Evolutionary conservation across 148 eudicot species (phyloP).

Genomic region (Rhododendron williamsianum): DNA sequence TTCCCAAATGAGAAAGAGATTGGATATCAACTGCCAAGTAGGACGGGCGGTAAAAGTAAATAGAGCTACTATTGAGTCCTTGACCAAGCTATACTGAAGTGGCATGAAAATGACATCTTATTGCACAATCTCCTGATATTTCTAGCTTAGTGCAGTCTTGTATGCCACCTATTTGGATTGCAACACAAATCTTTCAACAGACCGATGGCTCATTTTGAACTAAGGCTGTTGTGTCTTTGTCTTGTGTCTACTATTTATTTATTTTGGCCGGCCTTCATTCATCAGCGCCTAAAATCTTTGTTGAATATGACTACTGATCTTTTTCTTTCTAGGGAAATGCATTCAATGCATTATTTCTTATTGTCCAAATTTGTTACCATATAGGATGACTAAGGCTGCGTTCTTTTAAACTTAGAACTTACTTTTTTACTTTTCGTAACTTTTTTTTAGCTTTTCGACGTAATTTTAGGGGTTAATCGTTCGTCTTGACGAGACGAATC

Average conservation of each 20-base stretch:
- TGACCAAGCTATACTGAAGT: background rate
- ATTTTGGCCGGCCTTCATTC: background rate
- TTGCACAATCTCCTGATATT: background rate
- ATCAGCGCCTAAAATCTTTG: background rate
- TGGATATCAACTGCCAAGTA: background rate
- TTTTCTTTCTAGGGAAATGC: background rate
- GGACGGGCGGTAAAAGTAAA: background rate
- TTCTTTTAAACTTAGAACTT: no score
- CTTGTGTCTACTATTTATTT: background rate
- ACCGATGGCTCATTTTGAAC: background rate
- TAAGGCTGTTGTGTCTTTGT: background rate
- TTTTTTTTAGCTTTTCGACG: no score
- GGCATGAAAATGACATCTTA: background rate
- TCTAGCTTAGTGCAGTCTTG: background rate
- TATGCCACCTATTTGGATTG: background rate
- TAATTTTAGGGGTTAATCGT: no score
- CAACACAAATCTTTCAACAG: background rate
- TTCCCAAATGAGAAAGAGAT: background rate
- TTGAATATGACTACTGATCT: background rate
- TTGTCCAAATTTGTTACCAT: background rate
- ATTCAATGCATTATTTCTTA: background rate
- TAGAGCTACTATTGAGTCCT: background rate
- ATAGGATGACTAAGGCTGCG: background rate
- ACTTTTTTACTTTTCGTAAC: no score
- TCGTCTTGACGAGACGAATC: no score